Conservation (phyloP, 495 filamentous ascomycete species). For the Lasiosphaeris hirsuta region DNA sequence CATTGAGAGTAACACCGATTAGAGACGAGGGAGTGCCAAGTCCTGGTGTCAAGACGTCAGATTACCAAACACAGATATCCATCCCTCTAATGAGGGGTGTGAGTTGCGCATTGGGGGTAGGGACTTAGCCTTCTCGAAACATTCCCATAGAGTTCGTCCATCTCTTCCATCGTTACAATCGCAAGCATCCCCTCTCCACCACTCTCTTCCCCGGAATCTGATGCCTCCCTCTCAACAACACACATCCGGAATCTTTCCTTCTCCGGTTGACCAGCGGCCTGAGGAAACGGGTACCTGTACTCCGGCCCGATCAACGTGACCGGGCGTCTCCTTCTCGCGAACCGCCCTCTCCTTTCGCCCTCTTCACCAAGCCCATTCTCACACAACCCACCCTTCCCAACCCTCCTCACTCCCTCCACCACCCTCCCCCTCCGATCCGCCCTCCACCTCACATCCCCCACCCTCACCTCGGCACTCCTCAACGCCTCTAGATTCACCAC, state of each 20-base stretch:
- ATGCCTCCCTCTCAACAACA: neutral
- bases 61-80: too few relatives aligned
- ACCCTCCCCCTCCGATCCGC: neutral
- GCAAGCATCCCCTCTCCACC: neutral
- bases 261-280: neutral
- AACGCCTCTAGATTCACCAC: conserved; percentile 15
- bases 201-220: neutral
- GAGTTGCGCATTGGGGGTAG: neutral
- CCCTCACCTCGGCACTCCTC: conserved; percentile 3
- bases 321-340: neutral
- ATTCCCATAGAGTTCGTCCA: neutral
- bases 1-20: too few relatives aligned
- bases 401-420: neutral
- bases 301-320: conserved; percentile 10
- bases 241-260: conserved; percentile 1
- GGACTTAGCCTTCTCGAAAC: neutral
- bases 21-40: too few relatives aligned
- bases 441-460: neutral
- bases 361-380: neutral
- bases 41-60: too few relatives aligned
- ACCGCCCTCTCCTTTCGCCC: neutral
- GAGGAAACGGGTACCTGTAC: neutral
- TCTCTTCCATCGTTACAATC: neutral
- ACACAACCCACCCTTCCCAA: neutral
- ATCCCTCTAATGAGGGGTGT: too few relatives aligned